phyloP scores from a whole-genome alignment of 257 asterid species.

The Nyctanthes arbortristis region DNA sequence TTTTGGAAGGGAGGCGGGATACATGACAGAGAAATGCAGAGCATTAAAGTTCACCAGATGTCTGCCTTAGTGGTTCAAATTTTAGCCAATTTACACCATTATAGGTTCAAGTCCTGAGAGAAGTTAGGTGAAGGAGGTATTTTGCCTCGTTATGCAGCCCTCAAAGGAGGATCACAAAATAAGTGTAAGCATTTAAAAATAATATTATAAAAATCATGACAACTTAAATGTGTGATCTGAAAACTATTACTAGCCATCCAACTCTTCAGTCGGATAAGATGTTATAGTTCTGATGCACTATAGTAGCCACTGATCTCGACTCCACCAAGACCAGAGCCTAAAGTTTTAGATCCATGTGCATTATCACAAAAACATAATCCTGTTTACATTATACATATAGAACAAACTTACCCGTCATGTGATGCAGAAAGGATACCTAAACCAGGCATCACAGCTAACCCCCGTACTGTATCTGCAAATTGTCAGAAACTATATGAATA shows the following conservation, averaged over 20 bases:
- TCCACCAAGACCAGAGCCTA: neutral
- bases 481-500: neutral
- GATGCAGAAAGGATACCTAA: slow-evolving; percentile 93
- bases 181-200: neutral
- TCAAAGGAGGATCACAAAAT: neutral
- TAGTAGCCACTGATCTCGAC: slow-evolving; percentile 7
- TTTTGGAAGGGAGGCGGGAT: neutral
- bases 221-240: neutral
- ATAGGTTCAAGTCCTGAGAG: neutral
- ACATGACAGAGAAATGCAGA: too few relatives aligned
- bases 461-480: slow-evolving; percentile 89
- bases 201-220: neutral
- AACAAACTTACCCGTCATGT: slow-evolving; percentile 81
- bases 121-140: neutral
- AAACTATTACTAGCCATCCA: neutral
- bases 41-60: neutral
- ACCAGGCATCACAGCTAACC: slow-evolving; percentile 78
- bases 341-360: slow-evolving; percentile 14
- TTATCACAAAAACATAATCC: slow-evolving; percentile 2
- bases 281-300: neutral
- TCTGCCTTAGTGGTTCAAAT: neutral
- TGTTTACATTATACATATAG: slow-evolving; percentile 2
- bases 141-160: neutral
- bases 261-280: neutral
- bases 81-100: neutral